phyloP scores from a whole-genome alignment of 2,329 filamentous ascomycete species.

The Diaporthe destruens region DNA sequence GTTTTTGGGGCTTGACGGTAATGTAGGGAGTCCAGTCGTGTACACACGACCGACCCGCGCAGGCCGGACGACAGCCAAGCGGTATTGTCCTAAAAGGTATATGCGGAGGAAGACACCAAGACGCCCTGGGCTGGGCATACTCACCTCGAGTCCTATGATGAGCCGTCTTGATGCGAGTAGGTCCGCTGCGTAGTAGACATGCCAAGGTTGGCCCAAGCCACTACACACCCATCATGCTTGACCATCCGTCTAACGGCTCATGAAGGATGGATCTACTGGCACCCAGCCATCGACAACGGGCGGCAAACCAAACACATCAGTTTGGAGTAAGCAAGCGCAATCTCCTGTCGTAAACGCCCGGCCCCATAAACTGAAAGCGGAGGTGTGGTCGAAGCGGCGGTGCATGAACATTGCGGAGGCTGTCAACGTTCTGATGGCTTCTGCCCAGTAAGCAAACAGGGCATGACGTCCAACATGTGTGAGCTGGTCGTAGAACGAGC shows the following conservation, averaged over 20 bases:
- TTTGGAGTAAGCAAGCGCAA: neutral
- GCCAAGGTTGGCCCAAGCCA: neutral
- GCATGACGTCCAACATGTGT: neutral
- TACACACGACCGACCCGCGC: neutral
- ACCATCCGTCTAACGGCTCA: too few species aligned
- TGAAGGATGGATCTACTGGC: neutral
- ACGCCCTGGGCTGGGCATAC: neutral
- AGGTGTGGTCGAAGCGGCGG: neutral
- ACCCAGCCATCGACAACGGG: neutral
- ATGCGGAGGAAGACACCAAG: neutral
- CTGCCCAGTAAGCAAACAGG: neutral
- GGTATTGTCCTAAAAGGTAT: neutral
- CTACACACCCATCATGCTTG: neutral
- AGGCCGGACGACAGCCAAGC: neutral
- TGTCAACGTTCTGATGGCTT: neutral
- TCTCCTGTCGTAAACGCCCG: neutral
- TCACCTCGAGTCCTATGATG: neutral
- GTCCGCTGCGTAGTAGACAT: neutral
- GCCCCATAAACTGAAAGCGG: neutral
- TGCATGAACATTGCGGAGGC: neutral
- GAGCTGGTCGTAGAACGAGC: too few species aligned
- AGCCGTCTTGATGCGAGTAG: neutral
- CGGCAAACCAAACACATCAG: neutral
- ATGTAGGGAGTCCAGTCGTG: constrained; percentile 6
- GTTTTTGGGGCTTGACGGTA: constrained; percentile 10